Evolutionary conservation across 225 moss, liverwort and hornwort genomes (phyloP).

Genomic region (Asterella californica): DNA sequence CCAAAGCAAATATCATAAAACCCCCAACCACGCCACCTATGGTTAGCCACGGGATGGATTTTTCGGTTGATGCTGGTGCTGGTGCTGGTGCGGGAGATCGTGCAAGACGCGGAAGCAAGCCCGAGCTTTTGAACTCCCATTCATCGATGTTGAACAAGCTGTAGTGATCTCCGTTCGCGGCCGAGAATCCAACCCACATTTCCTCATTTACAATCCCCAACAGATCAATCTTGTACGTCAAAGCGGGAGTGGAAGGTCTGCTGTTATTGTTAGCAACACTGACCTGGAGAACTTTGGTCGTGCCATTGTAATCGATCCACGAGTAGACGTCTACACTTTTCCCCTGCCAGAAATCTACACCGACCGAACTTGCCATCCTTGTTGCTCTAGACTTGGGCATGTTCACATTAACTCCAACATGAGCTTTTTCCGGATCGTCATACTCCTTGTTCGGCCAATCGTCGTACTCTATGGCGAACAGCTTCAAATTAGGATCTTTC

Average conservation of each 20-base stretch:
- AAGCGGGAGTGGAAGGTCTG: neutral
- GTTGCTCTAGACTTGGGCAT: neutral
- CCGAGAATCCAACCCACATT: conserved; percentile 28
- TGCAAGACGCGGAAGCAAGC: too few species aligned
- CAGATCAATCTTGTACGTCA: neutral
- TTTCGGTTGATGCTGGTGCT: too few species aligned
- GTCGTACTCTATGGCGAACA: conserved; percentile 23
- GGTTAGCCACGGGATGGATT: neutral
- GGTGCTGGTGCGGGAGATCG: too few species aligned
- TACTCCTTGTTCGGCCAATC: neutral
- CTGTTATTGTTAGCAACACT: neutral
- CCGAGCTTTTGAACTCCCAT: conserved; percentile 17
- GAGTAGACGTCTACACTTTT: neutral
- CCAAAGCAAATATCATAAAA: neutral
- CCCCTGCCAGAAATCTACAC: neutral
- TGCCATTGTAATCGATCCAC: conserved; percentile 2
- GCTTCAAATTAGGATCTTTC: neutral
- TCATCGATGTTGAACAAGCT: conserved; percentile 13
- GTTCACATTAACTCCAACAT: conserved; percentile 5
- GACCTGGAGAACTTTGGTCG: neutral
- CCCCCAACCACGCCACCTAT: neutral
- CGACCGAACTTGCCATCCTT: neutral
- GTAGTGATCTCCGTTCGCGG: conserved; percentile 21
- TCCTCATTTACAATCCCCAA: neutral
- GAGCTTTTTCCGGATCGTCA: conserved; percentile 12